These are phyloP conservation scores for Serendipita vermifera DNA, from an alignment of 768 basidiomycete genomes.

Conservation along the genomic window DNA sequence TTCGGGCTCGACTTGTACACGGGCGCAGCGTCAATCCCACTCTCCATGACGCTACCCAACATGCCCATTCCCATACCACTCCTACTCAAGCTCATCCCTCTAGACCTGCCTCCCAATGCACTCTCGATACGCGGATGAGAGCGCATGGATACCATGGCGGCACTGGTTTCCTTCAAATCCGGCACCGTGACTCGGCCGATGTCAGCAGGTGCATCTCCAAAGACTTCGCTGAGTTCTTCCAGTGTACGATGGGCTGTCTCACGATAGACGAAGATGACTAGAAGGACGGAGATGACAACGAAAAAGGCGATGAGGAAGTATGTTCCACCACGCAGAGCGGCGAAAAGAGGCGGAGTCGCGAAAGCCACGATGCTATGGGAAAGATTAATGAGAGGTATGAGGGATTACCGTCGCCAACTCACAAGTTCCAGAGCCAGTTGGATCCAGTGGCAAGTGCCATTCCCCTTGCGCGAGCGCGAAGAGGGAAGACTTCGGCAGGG, in stretches of 20 bases:
- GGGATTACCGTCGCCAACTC: not conserved
- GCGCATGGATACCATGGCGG: too few relatives aligned
- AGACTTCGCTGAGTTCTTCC: constrained; percentile 38
- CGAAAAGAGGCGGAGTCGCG: constrained; percentile 47
- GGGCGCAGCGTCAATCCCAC: too few relatives aligned
- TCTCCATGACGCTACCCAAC: too few relatives aligned
- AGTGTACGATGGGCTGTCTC: constrained; percentile 37
- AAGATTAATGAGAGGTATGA: not conserved
- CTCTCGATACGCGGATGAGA: too few relatives aligned
- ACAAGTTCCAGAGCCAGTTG: constrained; percentile 25
- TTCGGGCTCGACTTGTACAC: too few relatives aligned
- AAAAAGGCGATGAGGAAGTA: constrained; percentile 41
- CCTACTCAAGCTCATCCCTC: too few relatives aligned
- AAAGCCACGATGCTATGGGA: constrained; percentile 29
- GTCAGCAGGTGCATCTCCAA: constrained; percentile 26
- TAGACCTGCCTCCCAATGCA: too few relatives aligned
- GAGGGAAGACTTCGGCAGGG: constrained; percentile 36
- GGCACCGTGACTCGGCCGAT: not conserved
- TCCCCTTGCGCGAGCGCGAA: constrained; percentile 23
- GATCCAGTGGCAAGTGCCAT: constrained; percentile 23
- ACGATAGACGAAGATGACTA: constrained; percentile 37
- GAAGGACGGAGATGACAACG: constrained; percentile 31
- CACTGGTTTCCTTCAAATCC: not conserved
- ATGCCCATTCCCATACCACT: too few relatives aligned
- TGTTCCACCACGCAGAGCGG: constrained; percentile 33